Conservation (phyloP, 805 yeast genomes). For the Cyberlindnera euphorbiae region DNA sequence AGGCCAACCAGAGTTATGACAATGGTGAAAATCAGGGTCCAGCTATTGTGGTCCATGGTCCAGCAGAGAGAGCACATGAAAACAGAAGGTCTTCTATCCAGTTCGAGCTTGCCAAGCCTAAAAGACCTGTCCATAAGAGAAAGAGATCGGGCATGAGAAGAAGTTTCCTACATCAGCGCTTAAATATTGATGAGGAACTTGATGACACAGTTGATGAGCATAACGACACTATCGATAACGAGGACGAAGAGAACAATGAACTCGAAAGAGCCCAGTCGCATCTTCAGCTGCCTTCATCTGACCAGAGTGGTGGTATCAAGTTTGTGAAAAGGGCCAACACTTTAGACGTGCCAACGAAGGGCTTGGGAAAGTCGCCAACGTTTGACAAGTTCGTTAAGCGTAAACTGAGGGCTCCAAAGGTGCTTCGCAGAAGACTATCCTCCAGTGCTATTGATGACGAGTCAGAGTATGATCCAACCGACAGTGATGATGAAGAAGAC, state of each 20-base stretch:
- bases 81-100: conserved; percentile 25
- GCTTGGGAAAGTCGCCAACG: conserved; percentile 38
- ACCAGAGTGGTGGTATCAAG: conserved; percentile 33
- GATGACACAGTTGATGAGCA: conserved; percentile 4
- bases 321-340: conserved; percentile 44
- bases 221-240: conserved; percentile 7
- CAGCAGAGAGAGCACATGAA: conserved; percentile 58
- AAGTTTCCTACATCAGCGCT: conserved; percentile 11
- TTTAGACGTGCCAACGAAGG: conserved; percentile 33
- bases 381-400: conserved; percentile 39
- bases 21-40: conserved; percentile 63
- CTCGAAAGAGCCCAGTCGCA: conserved; percentile 30
- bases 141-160: conserved; percentile 17
- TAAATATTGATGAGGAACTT: conserved; percentile 3
- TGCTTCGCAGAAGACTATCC: conserved; percentile 24
- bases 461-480: conserved; percentile 10
- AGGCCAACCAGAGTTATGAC: conserved; percentile 30
- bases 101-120: conserved; percentile 22
- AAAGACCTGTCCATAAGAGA: conserved; percentile 14
- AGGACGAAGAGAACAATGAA: conserved; percentile 22
- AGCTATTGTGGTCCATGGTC: conserved; percentile 71
- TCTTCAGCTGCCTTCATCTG: conserved; percentile 31
- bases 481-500: conserved; percentile 30
- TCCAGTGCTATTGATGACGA: conserved; percentile 23
- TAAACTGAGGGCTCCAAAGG: conserved; percentile 28